These are phyloP conservation scores for Tetracladium setigerum DNA, from an alignment of 495 filamentous ascomycete genomes.

Conservation along the genomic window DNA sequence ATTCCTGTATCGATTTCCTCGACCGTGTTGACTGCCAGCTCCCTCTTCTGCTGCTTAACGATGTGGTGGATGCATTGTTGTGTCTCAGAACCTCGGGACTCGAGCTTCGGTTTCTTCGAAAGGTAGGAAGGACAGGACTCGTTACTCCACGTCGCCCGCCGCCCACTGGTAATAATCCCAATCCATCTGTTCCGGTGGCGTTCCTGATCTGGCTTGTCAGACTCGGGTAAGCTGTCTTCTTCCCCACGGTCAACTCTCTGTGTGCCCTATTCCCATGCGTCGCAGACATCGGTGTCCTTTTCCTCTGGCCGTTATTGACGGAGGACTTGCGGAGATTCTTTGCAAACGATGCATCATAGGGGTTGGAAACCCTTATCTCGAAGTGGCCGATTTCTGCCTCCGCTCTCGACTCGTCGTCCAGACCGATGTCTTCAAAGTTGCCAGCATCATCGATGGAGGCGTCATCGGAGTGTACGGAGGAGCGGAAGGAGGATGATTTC, in stretches of 20 bases:
- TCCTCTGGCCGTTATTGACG: constrained; percentile 14
- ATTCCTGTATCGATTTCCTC: constrained; percentile 67
- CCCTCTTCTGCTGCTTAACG: constrained; percentile 40
- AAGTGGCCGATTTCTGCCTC: constrained; percentile 34
- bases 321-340: constrained; percentile 25
- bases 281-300: constrained; percentile 17
- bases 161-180: constrained; percentile 17
- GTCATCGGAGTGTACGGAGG: constrained; percentile 63
- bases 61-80: constrained; percentile 27
- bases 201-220: constrained; percentile 14
- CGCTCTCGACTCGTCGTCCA: constrained; percentile 56
- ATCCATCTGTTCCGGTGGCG: constrained; percentile 10
- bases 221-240: constrained; percentile 17
- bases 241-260: constrained; percentile 24
- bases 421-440: constrained; percentile 90
- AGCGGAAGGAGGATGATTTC: constrained; percentile 76
- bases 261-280: constrained; percentile 18
- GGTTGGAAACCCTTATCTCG: constrained; percentile 37
- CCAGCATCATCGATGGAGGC: constrained; percentile 48
- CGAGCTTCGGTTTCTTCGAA: constrained; percentile 19
- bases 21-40: constrained; percentile 64
- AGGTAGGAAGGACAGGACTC: constrained; percentile 14
- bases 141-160: constrained; percentile 22
- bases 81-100: constrained; percentile 24
- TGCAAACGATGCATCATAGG: constrained; percentile 32